Evolutionary conservation across 108 stramenopile species (phyloP), one percentile per base, ranked within the genome.

Genomic region (Nannochloropsis gaditana): DNA sequence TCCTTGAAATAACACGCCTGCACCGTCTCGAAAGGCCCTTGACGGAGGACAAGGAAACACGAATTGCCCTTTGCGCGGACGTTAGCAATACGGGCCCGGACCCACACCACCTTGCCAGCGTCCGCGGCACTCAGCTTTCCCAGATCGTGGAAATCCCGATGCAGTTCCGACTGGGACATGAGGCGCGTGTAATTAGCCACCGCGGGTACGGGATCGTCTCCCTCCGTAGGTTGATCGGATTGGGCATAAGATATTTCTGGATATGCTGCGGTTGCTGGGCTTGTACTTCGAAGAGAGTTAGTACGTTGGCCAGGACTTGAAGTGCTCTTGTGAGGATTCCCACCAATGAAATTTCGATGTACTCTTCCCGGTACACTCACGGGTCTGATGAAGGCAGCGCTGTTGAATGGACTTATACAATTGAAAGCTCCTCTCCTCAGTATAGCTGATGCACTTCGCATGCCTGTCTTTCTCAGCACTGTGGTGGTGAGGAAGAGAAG

Each of bases 1-100:
- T 97, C 94, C 91, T 98, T 98, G 92, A 98, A 98, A 87, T 94
- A 95, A 43, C 90, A 91, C 9, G 94, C 95, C 87, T 98, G 98
- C 21, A 97, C 93, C 1, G 98, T 97, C 85, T 97, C 89, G 85
- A 95, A 94, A 10, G 94, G 91, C 82, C 95, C 93, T 88, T 95
- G 94, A 11, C 98, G 92, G 42, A 98, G 50, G 19, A 98, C 98
- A n/a, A 97, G 86, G 84, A 98, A 98, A 43, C 94, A 94, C 41
- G 96, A 95, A 17, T 95, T 94, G 9, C 98, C 98, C 94, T 96
- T 98, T 47, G 93, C 94, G 11, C 98, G 94, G 44, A 98, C 95
- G 79, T 96, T 96, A 45, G 94, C 91, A 73, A 98, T 84, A 43
- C 98, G 92, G 41, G 95, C 96, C 2, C 98, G 89, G 9, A 97